Percentiles rank a stretch among this genome's conserved stretches.
Conservation (phyloP, 352 stramenopile species). For the Pythium coloratum region DNA sequence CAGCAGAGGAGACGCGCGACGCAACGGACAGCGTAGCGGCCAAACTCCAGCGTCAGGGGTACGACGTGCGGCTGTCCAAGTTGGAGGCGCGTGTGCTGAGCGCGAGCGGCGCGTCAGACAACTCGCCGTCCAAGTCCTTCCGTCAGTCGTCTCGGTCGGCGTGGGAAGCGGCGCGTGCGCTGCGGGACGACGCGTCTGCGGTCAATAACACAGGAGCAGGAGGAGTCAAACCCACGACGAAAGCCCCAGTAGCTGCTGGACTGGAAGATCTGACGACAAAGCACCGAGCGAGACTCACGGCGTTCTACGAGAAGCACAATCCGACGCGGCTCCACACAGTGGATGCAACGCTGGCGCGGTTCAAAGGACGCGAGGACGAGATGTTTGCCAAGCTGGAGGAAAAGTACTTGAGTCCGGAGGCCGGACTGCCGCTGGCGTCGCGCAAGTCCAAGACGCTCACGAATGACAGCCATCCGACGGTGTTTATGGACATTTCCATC, state of each 20-base stretch:
- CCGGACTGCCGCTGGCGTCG: conserved; percentile 33
- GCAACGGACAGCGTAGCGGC: conserved; percentile 34
- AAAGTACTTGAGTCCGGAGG: conserved; percentile 47
- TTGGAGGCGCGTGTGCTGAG: not conserved
- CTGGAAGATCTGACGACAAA: not conserved
- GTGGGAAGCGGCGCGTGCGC: conserved; percentile 30
- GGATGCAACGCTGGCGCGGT: conserved; percentile 57
- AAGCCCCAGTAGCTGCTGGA: not conserved
- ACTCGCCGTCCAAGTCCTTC: conserved; percentile 31
- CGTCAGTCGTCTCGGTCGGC: conserved; percentile 29
- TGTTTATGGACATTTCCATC: conserved; percentile 96
- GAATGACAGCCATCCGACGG: conserved; percentile 71
- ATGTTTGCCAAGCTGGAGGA: conserved; percentile 68
- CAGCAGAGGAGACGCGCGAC: conserved; percentile 20
- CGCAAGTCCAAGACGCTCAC: conserved; percentile 57
- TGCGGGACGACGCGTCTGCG: conserved; percentile 24
- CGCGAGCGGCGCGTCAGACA: not conserved
- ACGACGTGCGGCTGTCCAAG: conserved; percentile 34
- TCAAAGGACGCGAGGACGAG: conserved; percentile 58
- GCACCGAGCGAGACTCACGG: conserved; percentile 42
- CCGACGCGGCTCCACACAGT: conserved; percentile 50
- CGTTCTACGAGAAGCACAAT: conserved; percentile 77
- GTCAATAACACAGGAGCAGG: not conserved
- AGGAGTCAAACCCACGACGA: not conserved
- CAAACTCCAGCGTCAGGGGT: conserved; percentile 53